These are phyloP conservation scores for Simplicillium aogashimaense DNA, from an alignment of 2,329 filamentous ascomycete genomes.

Conservation along the genomic window DNA sequence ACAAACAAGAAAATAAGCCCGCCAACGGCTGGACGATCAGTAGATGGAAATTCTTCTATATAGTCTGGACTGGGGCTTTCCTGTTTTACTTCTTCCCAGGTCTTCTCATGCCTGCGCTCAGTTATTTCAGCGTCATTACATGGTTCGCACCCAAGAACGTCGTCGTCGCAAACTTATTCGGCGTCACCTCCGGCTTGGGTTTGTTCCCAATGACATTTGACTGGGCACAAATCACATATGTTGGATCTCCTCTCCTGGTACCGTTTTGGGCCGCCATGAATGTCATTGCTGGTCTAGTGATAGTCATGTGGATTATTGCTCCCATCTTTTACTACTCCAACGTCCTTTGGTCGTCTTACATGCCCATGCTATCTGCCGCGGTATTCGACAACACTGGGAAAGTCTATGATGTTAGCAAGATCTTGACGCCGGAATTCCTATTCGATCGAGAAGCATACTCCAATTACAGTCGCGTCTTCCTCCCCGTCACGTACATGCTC, in stretches of 20 bases:
- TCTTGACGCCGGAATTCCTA: constrained; percentile 66
- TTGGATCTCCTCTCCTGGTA: constrained; percentile 73
- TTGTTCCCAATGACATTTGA: constrained; percentile 82
- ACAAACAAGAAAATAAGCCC: constrained; percentile 73
- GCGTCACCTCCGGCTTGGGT: constrained; percentile 73
- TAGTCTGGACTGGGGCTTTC: constrained; percentile 62
- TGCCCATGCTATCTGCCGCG: constrained; percentile 75
- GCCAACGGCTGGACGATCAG: constrained; percentile 78
- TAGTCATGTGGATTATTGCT: constrained; percentile 79
- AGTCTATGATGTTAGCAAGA: constrained; percentile 71
- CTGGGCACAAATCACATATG: constrained; percentile 84
- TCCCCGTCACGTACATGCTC: constrained; percentile 79
- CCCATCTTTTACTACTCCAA: constrained; percentile 76
- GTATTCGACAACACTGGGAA: constrained; percentile 80
- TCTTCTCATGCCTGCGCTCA: constrained; percentile 71
- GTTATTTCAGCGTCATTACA: constrained; percentile 81
- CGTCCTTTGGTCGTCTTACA: constrained; percentile 69
- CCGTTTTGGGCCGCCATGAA: constrained; percentile 84
- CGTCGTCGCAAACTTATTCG: constrained; percentile 79
- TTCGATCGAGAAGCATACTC: constrained; percentile 71
- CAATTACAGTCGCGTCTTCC: constrained; percentile 73
- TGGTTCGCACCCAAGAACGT: constrained; percentile 84
- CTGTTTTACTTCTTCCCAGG: constrained; percentile 80
- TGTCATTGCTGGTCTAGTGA: constrained; percentile 66
- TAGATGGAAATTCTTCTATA: constrained; percentile 74